phyloP scores from a whole-genome alignment of 331 rosid genomes.

The Pyracantha coccinea region DNA sequence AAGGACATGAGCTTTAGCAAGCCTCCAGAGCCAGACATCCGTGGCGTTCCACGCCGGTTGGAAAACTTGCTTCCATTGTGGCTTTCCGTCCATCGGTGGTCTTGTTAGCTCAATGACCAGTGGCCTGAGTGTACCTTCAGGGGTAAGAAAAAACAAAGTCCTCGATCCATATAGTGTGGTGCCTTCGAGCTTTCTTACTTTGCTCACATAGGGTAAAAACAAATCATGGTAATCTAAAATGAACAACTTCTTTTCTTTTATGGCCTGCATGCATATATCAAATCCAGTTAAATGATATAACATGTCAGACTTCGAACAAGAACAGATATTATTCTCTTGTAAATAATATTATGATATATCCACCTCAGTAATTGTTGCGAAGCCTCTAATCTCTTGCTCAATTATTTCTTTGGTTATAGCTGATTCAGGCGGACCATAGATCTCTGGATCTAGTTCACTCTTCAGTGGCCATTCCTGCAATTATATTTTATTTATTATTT shows the following conservation, averaged over 20 bases:
- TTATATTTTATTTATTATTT: too few species aligned
- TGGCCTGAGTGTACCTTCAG: conserved; percentile 44
- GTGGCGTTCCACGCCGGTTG: conserved; percentile 57
- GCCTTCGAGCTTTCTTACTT: conserved; percentile 51
- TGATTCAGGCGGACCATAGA: conserved; percentile 71
- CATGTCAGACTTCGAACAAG: not conserved
- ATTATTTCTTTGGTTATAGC: conserved; percentile 52
- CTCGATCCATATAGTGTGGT: conserved; percentile 80
- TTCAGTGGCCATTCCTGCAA: conserved; percentile 88
- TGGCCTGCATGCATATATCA: conserved; percentile 44
- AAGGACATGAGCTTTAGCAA: conserved; percentile 80
- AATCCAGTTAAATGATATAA: not conserved
- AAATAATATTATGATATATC: not conserved
- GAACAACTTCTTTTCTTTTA: conserved; percentile 53
- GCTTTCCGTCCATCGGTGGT: conserved; percentile 55
- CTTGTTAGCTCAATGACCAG: conserved; percentile 68
- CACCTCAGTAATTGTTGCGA: conserved; percentile 44
- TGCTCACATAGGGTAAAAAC: conserved; percentile 54
- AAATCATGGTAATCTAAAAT: conserved; percentile 77
- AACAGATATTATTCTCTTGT: not conserved
- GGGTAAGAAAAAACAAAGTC: conserved; percentile 52
- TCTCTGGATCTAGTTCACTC: conserved; percentile 61
- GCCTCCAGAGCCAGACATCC: conserved; percentile 86
- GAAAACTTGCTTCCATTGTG: conserved; percentile 63
- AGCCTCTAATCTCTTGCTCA: conserved; percentile 54